These are phyloP conservation scores for Purpureocillium lavendulum DNA, from an alignment of 2,329 filamentous ascomycete species.

Conservation along the genomic window DNA sequence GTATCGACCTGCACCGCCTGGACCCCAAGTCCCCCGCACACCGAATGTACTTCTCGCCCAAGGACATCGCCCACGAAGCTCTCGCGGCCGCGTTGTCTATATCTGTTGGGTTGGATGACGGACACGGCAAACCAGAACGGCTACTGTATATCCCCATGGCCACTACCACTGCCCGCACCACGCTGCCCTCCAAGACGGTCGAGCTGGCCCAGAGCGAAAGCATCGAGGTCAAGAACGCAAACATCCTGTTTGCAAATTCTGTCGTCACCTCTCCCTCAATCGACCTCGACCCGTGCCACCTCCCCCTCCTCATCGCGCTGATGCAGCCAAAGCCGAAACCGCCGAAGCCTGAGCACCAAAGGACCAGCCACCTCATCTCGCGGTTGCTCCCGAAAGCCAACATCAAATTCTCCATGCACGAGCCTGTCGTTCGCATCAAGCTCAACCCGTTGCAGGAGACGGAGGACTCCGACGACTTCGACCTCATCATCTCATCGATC, in stretches of 20 bases:
- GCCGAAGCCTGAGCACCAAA: conserved; percentile 28
- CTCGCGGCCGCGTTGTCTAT: conserved; percentile 87
- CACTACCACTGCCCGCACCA: conserved; percentile 90
- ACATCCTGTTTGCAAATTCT: conserved; percentile 92
- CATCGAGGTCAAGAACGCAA: conserved; percentile 79
- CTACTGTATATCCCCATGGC: conserved; percentile 95
- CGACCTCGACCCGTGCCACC: conserved; percentile 84
- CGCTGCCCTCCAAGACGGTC: conserved; percentile 87
- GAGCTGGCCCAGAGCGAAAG: conserved; percentile 66
- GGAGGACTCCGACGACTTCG: conserved; percentile 70
- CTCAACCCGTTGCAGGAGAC: conserved; percentile 66
- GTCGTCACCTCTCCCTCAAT: conserved; percentile 94
- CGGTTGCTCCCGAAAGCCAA: conserved; percentile 88
- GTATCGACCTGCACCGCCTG: conserved; percentile 82
- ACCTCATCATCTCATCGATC: conserved; percentile 89
- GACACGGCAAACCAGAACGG: conserved; percentile 75
- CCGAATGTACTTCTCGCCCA: conserved; percentile 93
- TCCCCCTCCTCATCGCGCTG: conserved; percentile 76
- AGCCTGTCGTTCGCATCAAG: conserved; percentile 85
- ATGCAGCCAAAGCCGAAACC: conserved; percentile 46
- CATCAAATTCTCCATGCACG: conserved; percentile 93
- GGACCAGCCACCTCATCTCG: conserved; percentile 66
- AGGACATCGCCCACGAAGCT: conserved; percentile 91
- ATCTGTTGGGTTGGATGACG: conserved; percentile 84
- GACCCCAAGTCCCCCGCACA: conserved; percentile 91